Percentiles rank a stretch among this genome's conserved stretches.
phyloP scores from a whole-genome alignment of 2,329 filamentous ascomycete genomes.

The Chrysosporium queenslandicum region DNA sequence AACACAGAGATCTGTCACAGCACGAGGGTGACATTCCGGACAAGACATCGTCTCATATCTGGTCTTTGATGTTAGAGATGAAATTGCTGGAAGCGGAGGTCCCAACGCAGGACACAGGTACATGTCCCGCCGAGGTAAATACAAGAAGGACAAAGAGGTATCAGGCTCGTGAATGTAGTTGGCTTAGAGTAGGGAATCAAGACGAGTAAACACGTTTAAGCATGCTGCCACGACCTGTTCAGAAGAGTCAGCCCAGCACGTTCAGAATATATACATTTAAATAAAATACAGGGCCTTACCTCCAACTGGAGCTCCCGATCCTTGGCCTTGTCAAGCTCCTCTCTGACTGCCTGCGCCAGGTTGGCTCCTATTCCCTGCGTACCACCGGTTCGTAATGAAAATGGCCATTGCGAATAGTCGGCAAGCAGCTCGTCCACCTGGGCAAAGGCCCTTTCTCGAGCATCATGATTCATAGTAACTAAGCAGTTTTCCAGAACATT shows the following conservation, averaged over 20 bases:
- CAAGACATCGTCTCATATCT: not conserved
- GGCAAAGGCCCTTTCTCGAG: constrained; percentile 85
- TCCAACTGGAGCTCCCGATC: constrained; percentile 95
- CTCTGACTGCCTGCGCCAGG: constrained; percentile 71
- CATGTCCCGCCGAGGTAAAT: constrained; percentile 6
- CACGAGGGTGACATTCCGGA: not conserved
- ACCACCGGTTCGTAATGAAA: constrained; percentile 67
- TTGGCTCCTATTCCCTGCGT: constrained; percentile 84
- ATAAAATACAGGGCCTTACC: constrained; percentile 45
- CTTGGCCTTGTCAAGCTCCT: constrained; percentile 77
- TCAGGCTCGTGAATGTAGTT: constrained; percentile 1
- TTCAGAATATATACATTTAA: no score
- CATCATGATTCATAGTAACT: constrained; percentile 84
- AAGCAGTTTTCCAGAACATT: constrained; percentile 98
- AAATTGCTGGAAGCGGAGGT: not conserved
- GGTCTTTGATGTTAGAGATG: not conserved
- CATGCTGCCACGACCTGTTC: constrained; percentile 74
- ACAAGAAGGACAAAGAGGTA: constrained; percentile 10
- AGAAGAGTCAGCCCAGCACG: constrained; percentile 14
- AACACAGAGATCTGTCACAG: not conserved
- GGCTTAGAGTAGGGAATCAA: constrained; percentile 78
- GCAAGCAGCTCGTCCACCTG: constrained; percentile 93
- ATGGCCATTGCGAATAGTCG: constrained; percentile 96
- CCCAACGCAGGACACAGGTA: constrained; percentile 11
- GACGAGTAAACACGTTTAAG: constrained; percentile 90